Evolutionary conservation across 2,329 filamentous ascomycete genomes (phyloP), one percentile per base, ranked within the genome.

Genomic region (Epichloe sp.): DNA sequence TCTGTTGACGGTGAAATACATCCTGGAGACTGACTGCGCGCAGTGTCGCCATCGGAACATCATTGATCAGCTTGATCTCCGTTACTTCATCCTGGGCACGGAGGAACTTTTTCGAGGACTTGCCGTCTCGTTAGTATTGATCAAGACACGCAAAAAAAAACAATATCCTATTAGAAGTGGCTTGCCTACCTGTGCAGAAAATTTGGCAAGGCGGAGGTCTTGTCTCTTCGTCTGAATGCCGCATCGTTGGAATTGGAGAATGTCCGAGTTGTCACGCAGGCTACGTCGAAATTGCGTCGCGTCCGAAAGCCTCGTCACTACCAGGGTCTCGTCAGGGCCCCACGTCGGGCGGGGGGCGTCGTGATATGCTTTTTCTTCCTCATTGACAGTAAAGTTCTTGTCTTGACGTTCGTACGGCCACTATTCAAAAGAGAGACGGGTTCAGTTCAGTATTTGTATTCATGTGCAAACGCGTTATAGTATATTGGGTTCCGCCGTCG

Each of bases 371-470:
- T 77, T 76, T 56, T 91, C 85, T 52, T 70, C 68, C 45, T 78
- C 73, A 59, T 76, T 75, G 73, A 89, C 75, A 51, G 83, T 68
- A 52, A 80, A 77, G 40, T 79, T 80, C 63, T 90, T 88, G 56
- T 82, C 73, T 68, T 82, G 81, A 71, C 88, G 87, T 66, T 86
- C 78, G 72, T 93, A 93, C 49, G 88, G 88, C 80, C 85, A 94
- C 88, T 95, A 80, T 62, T 65, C 15, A 31, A 14, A 15, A 17
- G 36, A 31, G 3, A 57, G 62, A 12, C 31, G 17, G 15, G 26
- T 15, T 42, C 6, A 44, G 5, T 51, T 51, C 42, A 53, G 48
- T 46, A 46, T 36, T 79, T 74, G 63, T 63, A 60, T 64, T 61
- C 64, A 64, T 36, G 21, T 8, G 38, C 12, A 47, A 23, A n/a